These are phyloP conservation scores for Leucocoprinus birnbaumii DNA, from an alignment of 768 basidiomycete genomes.

Conservation along the genomic window DNA sequence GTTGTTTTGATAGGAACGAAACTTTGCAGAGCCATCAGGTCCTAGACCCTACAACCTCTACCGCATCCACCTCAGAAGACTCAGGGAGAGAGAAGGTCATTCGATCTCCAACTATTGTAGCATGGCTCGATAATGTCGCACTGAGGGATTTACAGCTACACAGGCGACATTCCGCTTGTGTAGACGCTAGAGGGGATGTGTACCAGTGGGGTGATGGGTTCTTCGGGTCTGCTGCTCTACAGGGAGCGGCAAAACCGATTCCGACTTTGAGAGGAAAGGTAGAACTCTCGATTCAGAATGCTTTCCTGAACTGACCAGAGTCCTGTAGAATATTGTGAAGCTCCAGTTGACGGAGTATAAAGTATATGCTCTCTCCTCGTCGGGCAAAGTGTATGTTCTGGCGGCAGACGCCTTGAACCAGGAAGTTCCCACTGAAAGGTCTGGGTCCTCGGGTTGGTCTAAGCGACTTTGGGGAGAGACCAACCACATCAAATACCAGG, in stretches of 20 bases:
- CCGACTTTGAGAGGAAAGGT: slow-evolving; percentile 68
- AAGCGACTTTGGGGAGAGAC: slow-evolving; percentile 58
- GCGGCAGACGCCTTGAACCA: slow-evolving; percentile 52
- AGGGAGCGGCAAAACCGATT: slow-evolving; percentile 33
- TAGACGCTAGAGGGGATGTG: slow-evolving; percentile 77
- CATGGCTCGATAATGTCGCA: slow-evolving; percentile 66
- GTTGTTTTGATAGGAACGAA: neutral
- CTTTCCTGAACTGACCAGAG: neutral
- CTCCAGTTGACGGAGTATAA: slow-evolving; percentile 57
- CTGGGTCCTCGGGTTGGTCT: slow-evolving; percentile 51
- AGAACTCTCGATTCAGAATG: slow-evolving; percentile 13
- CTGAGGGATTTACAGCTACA: slow-evolving; percentile 73
- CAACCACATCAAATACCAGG: slow-evolving; percentile 50
- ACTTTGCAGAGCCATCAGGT: slow-evolving; percentile 28
- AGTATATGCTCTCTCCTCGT: slow-evolving; percentile 76
- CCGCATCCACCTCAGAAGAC: slow-evolving; percentile 15
- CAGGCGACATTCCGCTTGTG: slow-evolving; percentile 64
- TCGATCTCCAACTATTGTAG: slow-evolving; percentile 45
- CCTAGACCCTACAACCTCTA: slow-evolving; percentile 39
- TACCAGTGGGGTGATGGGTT: slow-evolving; percentile 83
- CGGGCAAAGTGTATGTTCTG: slow-evolving; percentile 73
- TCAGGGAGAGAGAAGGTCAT: slow-evolving; percentile 36
- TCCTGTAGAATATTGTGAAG: slow-evolving; percentile 64
- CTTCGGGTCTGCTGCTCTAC: slow-evolving; percentile 29
- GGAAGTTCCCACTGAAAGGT: slow-evolving; percentile 29